These are phyloP conservation scores for Debaryomycetaceae sp. DNA, from an alignment of 1,139 yeast species.

Conservation along the genomic window DNA sequence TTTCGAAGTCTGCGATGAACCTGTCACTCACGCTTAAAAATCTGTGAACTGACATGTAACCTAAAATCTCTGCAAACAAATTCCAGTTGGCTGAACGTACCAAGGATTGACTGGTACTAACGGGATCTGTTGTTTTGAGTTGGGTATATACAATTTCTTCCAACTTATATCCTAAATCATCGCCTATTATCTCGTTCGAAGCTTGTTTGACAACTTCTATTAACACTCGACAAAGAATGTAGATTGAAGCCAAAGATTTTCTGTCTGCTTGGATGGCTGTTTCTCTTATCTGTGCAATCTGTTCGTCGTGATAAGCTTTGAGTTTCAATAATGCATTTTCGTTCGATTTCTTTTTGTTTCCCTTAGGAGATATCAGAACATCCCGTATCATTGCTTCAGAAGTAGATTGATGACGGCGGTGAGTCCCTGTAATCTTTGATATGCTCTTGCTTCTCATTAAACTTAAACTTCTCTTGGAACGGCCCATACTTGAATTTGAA, in stretches of 20 bases:
- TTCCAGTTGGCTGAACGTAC: conserved; percentile 94
- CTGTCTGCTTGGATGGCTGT: conserved; percentile 83
- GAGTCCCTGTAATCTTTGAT: conserved; percentile 27
- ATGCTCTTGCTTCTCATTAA: conserved; percentile 42
- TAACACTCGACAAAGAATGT: conserved; percentile 86
- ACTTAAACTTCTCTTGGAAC: conserved; percentile 37
- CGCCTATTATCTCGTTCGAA: conserved; percentile 67
- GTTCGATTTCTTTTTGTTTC: conserved; percentile 5
- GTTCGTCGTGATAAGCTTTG: conserved; percentile 30
- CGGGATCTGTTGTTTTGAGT: conserved; percentile 82
- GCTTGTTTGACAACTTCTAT: conserved; percentile 92
- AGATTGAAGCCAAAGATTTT: conserved; percentile 82
- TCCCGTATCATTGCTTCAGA: conserved; percentile 11
- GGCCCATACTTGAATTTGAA: not conserved
- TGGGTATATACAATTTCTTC: conserved; percentile 95
- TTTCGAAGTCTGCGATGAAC: conserved; percentile 89
- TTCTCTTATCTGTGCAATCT: conserved; percentile 57
- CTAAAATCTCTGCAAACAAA: conserved; percentile 81
- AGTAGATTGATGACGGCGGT: conserved; percentile 39
- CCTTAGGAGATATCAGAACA: conserved; percentile 8
- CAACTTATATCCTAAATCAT: conserved; percentile 75
- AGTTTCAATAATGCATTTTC: conserved; percentile 21
- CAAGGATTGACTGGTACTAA: conserved; percentile 54
- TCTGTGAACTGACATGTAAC: conserved; percentile 82
- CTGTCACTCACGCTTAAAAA: conserved; percentile 89